Evolutionary conservation across 192 early-diverging fungal genomes (phyloP).

Genomic region (Lunasporangiospora selenospora): DNA sequence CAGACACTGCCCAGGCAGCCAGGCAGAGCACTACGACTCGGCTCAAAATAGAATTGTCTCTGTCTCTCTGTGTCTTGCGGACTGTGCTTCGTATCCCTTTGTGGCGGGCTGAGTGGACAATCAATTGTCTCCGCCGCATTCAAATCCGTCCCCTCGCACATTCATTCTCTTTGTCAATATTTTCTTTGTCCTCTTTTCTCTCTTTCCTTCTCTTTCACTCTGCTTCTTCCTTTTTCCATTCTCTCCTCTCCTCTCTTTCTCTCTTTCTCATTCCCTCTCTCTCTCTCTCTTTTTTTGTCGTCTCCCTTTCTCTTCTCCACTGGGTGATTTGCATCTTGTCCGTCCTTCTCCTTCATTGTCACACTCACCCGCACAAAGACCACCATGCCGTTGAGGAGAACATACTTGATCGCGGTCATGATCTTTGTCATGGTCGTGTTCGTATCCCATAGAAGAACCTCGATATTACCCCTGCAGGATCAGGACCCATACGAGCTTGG

Average conservation of each 20-base stretch:
- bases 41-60: too few species aligned
- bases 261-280: constrained; percentile 7
- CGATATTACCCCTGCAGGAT: background rate
- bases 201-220: background rate
- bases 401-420: constrained; percentile 15
- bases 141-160: too few species aligned
- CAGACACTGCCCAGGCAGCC: too few species aligned
- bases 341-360: too few species aligned
- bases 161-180: too few species aligned
- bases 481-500: background rate
- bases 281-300: constrained; percentile 3
- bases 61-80: too few species aligned
- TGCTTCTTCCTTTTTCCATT: background rate
- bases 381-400: constrained; percentile 20
- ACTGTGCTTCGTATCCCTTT: too few species aligned
- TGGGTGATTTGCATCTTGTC: constrained; percentile 6
- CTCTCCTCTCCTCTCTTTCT: background rate
- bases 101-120: too few species aligned
- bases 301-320: constrained; percentile 10
- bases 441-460: constrained; percentile 12
- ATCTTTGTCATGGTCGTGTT: constrained; percentile 31
- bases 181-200: too few species aligned
- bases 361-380: background rate
- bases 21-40: too few species aligned
- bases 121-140: too few species aligned